Base-by-base conservation (phyloP, 2,329 filamentous ascomycete species). In the Chaetomiaceae sp. region DNA sequence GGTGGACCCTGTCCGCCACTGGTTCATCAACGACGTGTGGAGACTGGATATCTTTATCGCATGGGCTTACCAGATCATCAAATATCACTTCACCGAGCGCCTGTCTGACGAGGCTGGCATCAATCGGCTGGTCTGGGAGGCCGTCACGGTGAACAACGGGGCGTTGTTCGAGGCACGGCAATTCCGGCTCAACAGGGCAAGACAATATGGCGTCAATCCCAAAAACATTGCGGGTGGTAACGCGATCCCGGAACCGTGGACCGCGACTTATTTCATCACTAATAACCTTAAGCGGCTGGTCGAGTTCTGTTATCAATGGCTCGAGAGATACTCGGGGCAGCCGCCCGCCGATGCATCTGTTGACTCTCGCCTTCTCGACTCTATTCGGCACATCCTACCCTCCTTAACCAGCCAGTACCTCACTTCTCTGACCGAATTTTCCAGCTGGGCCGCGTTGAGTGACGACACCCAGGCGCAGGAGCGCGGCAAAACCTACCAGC, bases 201-300 rank as follows among this genome's bases (percentile, higher is more conserved):
- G 74, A 2, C 70, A 82, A 3, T 97, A 96, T 66, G 90, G 89
- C 2, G 77, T 96, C 4, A 76, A 79, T 16, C 72, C 79, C 14
- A 87, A 90, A 58, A 73, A 80, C 9, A 71, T 73, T 2, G 72
- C 77, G 14, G 80, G 81, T 40, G 91, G 90, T 64, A 78, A 84
- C 18, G 81, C 78, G 10, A 75, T 96, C 8, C 81, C 86, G 0
- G 84, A 89, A 55, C 87, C 91, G 40, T 99, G 94, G 94, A 96
- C 91, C 0, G 90, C 89, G 14, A 82, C 80, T 59, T 69, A 73
- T 38, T 81, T 77, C 58, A 73, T 84, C 51, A 78, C 82, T 46
- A 84, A 84, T 65, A 85, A 84, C 56, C 63, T 76, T 11, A 80
- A 81, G 63, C 80, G 81, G 16, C 74, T 85, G 14, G 72, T 81